phyloP scores from a whole-genome alignment of 1,284 basidiomycete genomes.

The Ceratobasidium theobromae region DNA sequence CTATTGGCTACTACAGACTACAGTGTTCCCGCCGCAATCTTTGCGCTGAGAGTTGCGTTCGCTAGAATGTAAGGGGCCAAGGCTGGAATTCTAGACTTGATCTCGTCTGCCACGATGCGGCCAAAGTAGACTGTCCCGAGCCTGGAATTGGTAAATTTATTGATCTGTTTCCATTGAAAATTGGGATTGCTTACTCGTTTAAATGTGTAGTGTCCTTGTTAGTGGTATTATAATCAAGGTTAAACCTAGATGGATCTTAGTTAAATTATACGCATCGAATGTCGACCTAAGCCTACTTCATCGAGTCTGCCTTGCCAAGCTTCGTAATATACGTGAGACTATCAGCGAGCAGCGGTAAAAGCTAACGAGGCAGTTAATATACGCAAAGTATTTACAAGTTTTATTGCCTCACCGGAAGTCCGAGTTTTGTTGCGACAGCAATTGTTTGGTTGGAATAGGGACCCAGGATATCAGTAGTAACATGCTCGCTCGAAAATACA shows the following conservation, averaged over 20 bases:
- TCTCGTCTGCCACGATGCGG: constrained; percentile 26
- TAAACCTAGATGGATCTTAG: background rate
- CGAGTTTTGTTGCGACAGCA: constrained; percentile 19
- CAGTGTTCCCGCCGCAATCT: constrained; percentile 17
- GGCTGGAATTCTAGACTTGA: constrained; percentile 18
- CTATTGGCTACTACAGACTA: background rate
- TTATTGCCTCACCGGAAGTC: constrained; percentile 1
- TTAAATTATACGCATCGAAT: background rate
- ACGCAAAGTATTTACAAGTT: background rate
- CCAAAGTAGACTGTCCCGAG: constrained; percentile 18
- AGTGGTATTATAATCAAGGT: constrained; percentile 21
- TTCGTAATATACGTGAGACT: constrained; percentile 18
- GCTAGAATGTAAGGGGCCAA: constrained; percentile 18
- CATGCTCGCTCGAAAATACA: constrained; percentile 22
- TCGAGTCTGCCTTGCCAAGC: constrained; percentile 18
- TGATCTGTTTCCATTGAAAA: background rate
- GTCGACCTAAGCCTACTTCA: background rate
- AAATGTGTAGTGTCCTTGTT: constrained; percentile 30
- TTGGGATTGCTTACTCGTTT: constrained; percentile 8
- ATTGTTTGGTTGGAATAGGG: constrained; percentile 21
- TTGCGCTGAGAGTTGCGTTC: constrained; percentile 15
- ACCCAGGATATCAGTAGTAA: constrained; percentile 18
- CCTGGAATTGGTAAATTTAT: background rate
- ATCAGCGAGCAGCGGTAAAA: constrained; percentile 18
- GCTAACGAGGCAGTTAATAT: background rate